These are phyloP conservation scores for Penicillium sclerotiorum DNA, from an alignment of 2,329 filamentous ascomycete genomes.

Conservation along the genomic window DNA sequence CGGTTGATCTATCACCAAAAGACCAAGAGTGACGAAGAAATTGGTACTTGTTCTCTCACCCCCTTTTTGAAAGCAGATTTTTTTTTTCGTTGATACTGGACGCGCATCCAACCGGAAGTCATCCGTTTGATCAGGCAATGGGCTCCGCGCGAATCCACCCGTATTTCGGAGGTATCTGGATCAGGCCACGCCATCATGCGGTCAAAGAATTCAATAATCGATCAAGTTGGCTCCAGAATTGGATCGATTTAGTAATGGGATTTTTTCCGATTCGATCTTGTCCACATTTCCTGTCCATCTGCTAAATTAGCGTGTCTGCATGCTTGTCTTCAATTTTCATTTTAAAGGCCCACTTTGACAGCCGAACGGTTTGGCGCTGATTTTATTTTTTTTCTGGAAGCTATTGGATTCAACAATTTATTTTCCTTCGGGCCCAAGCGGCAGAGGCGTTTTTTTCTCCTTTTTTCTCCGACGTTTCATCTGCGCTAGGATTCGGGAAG, in stretches of 20 bases:
- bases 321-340: background rate
- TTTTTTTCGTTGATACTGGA: background rate
- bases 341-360: constrained; percentile 7
- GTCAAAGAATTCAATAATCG: background rate
- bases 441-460: constrained; percentile 4
- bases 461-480: background rate
- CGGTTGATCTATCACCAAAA: background rate
- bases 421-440: background rate
- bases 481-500: background rate
- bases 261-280: background rate
- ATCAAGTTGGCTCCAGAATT: background rate
- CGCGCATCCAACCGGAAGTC: constrained; percentile 6
- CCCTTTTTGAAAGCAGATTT: background rate
- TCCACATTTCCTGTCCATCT: background rate
- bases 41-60: background rate
- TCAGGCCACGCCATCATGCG: constrained; percentile 24
- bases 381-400: constrained; percentile 1
- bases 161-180: background rate
- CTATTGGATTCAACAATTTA: constrained; percentile 1
- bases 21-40: background rate
- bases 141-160: constrained; percentile 1
- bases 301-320: background rate
- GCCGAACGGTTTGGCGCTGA: constrained; percentile 1
- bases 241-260: background rate
- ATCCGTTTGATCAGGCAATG: constrained; percentile 18